Percentiles rank a stretch among this genome's conserved stretches.
Evolutionary conservation across 345 rosid genomes (phyloP).

Genomic region (Durio zibethinus): DNA sequence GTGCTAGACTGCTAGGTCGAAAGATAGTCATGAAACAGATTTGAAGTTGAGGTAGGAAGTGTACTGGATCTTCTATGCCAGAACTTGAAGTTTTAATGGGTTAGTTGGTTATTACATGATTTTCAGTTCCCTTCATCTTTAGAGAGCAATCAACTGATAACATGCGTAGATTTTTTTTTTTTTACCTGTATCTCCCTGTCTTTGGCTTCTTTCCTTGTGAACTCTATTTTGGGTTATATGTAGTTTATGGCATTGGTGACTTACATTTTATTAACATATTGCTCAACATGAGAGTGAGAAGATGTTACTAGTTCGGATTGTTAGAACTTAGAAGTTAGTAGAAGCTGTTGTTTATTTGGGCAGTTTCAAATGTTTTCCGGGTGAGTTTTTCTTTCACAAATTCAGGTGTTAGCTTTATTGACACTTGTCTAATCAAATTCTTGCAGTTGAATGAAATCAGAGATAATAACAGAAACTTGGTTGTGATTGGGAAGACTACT

Average conservation of each 20-base stretch:
- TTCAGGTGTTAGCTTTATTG: not conserved
- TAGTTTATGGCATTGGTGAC: not conserved
- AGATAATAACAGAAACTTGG: constrained; percentile 52
- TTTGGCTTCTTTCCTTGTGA: not conserved
- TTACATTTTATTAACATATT: not conserved
- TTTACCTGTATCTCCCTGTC: not conserved
- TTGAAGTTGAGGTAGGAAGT: not conserved
- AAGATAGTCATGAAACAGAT: not conserved
- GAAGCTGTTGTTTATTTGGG: not conserved
- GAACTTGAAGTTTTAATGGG: not conserved
- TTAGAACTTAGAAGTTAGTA: not conserved
- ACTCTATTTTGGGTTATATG: not conserved
- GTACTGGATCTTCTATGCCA: not conserved
- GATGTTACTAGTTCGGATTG: not conserved
- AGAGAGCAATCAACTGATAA: not conserved
- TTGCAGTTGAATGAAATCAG: constrained; percentile 80
- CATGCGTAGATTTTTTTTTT: not conserved
- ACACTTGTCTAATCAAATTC: not conserved
- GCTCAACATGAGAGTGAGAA: not conserved
- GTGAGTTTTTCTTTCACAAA: not conserved
- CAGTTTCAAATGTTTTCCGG: not conserved
- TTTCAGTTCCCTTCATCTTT: not conserved
- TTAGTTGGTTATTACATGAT: not conserved
- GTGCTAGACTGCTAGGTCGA: not conserved
- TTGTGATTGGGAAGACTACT: constrained; percentile 64